Base-by-base conservation (phyloP, 805 yeast genomes). In the Schizosaccharomyces lindneri region DNA sequence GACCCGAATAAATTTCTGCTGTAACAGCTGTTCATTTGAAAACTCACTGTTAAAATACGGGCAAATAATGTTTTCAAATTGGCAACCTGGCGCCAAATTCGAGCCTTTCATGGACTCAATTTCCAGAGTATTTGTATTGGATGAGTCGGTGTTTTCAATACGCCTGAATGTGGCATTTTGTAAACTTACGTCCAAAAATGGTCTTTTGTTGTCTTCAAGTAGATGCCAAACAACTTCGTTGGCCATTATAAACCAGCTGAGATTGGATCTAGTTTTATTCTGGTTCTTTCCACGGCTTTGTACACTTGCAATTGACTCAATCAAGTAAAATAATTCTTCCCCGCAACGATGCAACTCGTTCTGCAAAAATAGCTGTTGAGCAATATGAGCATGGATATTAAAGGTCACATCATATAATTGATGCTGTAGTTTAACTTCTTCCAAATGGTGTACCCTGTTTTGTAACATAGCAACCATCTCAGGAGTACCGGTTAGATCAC, bases 151-250 rank as follows among this genome's bases (percentile, higher is more conserved):
- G 13, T 81, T 75, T 59, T 82, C 86, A 4, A 82, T 67, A 62
- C 94, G 74, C 57, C 79, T 73, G 70, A 82, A 86, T 36, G 73
- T 73, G 2, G 85, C 78, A 41, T 78, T 76, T 0, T 83, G 82
- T 15, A 89, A 68, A 0, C 83, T 81, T 62, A 87, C 73, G 69
- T 84, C 90, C 61, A 87, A 70, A 66, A 89, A 81, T 11, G 90
- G 86, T 17, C 73, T 68, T 29, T 85, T 72, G 6, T 77, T 70
- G 11, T 79, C 79, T 62, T 80, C 81, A 63, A 87, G 72, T 68
- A 89, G 73, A 67, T 85, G 90, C 70, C 87, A 74, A 55, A 82
- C 79, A 55, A 87, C 75, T 63, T 84, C 83, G 65, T 83, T 88
- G 0, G 89, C 81, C 48, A 78, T 72, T 19, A 84, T 70, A n/a